Percentiles rank a stretch among this genome's conserved stretches.
Evolutionary conservation across 306 rosid species (phyloP).

Genomic region (Acacia acuminata): DNA sequence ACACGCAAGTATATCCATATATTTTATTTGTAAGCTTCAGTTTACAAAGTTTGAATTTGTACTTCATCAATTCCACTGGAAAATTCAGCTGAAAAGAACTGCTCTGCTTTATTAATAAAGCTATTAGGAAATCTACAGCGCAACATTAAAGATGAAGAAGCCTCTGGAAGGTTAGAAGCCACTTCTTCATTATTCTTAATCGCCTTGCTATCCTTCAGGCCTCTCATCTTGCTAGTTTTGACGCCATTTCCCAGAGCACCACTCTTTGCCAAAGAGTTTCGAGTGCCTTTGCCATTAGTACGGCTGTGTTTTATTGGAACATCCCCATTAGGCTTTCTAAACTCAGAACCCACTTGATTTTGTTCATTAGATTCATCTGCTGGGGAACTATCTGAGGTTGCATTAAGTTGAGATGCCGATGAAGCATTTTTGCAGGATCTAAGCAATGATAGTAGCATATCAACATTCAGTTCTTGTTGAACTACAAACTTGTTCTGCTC

Average conservation of each 20-base stretch:
- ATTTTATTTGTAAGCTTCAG: slow-evolving; percentile 10
- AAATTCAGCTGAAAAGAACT: slow-evolving; percentile 63
- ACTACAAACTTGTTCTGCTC: slow-evolving; percentile 91
- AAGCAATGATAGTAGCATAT: slow-evolving; percentile 87
- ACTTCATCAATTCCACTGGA: slow-evolving; percentile 44
- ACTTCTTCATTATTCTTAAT: slow-evolving; percentile 62
- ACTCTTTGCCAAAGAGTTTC: slow-evolving; percentile 51
- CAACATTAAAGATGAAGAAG: slow-evolving; percentile 64
- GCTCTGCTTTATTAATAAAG: slow-evolving; percentile 78
- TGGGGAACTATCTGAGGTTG: slow-evolving; percentile 47
- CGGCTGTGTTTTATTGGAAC: slow-evolving; percentile 48
- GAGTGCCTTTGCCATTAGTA: slow-evolving; percentile 49
- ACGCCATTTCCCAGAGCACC: slow-evolving; percentile 55
- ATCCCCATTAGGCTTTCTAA: slow-evolving; percentile 52
- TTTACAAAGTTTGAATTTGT: slow-evolving; percentile 29
- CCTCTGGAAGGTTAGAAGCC: slow-evolving; percentile 52
- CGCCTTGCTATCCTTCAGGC: slow-evolving; percentile 62
- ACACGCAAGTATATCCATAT: slow-evolving; percentile 10
- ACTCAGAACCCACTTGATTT: slow-evolving; percentile 48
- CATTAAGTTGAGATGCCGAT: slow-evolving; percentile 44
- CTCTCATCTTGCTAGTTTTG: slow-evolving; percentile 62
- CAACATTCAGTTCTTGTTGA: slow-evolving; percentile 90
- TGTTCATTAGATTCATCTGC: slow-evolving; percentile 57
- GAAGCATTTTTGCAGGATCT: slow-evolving; percentile 68
- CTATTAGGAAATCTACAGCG: slow-evolving; percentile 75